Base-by-base conservation (phyloP, 2,329 filamentous ascomycete genomes). In the Colletotrichum godetiae region DNA sequence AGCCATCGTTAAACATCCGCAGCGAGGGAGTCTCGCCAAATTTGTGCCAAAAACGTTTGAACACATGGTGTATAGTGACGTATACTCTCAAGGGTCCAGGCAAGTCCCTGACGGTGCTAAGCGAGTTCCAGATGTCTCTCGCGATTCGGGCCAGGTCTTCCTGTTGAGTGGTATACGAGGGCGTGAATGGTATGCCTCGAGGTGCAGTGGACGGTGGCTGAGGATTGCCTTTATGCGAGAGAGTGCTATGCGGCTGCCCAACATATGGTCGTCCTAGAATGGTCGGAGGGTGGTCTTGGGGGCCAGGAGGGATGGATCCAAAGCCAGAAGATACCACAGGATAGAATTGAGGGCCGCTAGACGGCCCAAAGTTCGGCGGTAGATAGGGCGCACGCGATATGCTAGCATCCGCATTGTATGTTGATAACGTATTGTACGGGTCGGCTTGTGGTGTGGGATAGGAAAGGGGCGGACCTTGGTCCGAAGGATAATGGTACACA, bases 41-140 rank as follows among this genome's bases (percentile, higher is more conserved):
- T 61, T 85, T 86, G 19, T 87, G 80, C 56, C 87, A 84, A 78
- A 92, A 94, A 46, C 85, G 86, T 67, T 87, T 86, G 68, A 88
- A 85, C 64, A 91, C 82, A 78, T 93, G 90, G 78, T 92, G 86
- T 55, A 95, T 86, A 11, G 93, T 84, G 59, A 91, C 87, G 73
- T 89, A 89, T 19, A 93, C 86, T 75, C 91, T 90, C 59, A 94
- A 86, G 73, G 88, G 88, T 52, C 88, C 88, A 15, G 91, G 88
- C 19, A 94, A 82, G 63, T 91, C 88, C 76, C 89, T 89, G 74
- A 94, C 84, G 3, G 86, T 86, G 8, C 86, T 87, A 2, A 92
- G 88, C 27, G 85, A 82, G 74, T 88, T 88, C 92, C 93, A 95
- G 46, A 92, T 81, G 29, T 90, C 88, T 72, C 89, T 87, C 5